These are phyloP conservation scores for Lupinus albus DNA, from an alignment of 306 rosid genomes.

Conservation along the genomic window DNA sequence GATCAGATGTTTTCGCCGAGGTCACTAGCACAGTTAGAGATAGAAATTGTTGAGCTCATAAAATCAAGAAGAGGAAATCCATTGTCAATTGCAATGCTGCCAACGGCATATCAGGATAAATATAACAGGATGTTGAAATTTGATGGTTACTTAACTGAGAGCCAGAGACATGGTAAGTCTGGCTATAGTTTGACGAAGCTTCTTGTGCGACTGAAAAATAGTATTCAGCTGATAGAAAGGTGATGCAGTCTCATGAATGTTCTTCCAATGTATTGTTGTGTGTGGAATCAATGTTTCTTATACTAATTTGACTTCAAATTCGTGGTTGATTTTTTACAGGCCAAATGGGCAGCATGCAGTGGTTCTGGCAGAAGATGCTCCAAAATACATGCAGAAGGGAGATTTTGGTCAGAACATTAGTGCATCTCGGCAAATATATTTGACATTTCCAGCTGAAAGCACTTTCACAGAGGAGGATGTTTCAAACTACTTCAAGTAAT, in stretches of 20 bases:
- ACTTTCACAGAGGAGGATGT: slow-evolving; percentile 90
- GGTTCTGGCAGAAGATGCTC: slow-evolving; percentile 73
- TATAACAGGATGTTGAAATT: slow-evolving; percentile 76
- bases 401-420: slow-evolving; percentile 70
- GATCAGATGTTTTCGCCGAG: slow-evolving; percentile 59
- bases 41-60: slow-evolving; percentile 70
- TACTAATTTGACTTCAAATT: not conserved
- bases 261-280: not conserved
- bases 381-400: slow-evolving; percentile 51
- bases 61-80: slow-evolving; percentile 67
- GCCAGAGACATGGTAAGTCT: slow-evolving; percentile 89
- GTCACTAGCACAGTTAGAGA: slow-evolving; percentile 74
- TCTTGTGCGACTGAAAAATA: slow-evolving; percentile 61
- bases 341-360: slow-evolving; percentile 95
- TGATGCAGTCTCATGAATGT: slow-evolving; percentile 35
- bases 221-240: slow-evolving; percentile 82
- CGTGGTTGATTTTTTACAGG: slow-evolving; percentile 49
- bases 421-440: slow-evolving; percentile 76
- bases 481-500: slow-evolving; percentile 75
- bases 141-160: slow-evolving; percentile 88
- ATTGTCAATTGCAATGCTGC: slow-evolving; percentile 88
- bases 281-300: slow-evolving; percentile 10
- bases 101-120: slow-evolving; percentile 74
- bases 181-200: slow-evolving; percentile 92
- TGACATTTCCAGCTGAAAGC: slow-evolving; percentile 93